Base-by-base conservation (phyloP, 345 rosid species). In the Hevea brasiliensis region DNA sequence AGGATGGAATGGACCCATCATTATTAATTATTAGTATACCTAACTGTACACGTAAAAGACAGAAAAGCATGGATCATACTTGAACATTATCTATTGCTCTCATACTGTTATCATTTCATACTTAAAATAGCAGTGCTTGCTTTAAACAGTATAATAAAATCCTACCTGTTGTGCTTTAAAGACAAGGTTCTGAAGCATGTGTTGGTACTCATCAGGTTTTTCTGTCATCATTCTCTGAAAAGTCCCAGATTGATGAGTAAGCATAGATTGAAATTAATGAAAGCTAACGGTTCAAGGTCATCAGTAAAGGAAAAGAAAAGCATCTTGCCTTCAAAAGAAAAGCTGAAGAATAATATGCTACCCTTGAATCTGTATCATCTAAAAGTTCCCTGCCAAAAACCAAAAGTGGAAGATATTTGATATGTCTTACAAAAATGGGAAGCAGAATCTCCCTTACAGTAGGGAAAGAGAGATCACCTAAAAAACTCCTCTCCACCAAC, bases 181-280 rank as follows among this genome's bases (percentile, higher is more conserved):
- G 73, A 95, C 87, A 60, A 92, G 99, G 84, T 88, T 92, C 83
- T 95, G 97, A 69, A 95, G 93, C 98, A 91, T 89, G 84, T 84
- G 88, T 72, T 95, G 96, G 85, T 95, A 95, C 77, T 89, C 92
- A 66, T 92, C 98, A 65, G 98, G 98, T 67, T 87, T 86, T 81
- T 91, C 96, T 23, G 96, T 92, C 99, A 92, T 95, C 99, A 95
- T 95, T 82, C 98, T 89, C 99, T 95, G 89, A 79, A 78, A 80
- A 65, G 83, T 80, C 70, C 67, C 4, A 42, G 45, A 60, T 42
- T 51, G 37, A 29, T 74, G 20, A 69, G 47, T 72, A 21, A 26
- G 37, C 37, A 32, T 32, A 32, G 37, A 32, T 32, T 32, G 37
- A 32, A 32, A 32, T 32, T 32, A 32, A 32, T 1, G 4, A 45